phyloP scores from a whole-genome alignment of 306 rosid species.

The Citrullus colocynthis region DNA sequence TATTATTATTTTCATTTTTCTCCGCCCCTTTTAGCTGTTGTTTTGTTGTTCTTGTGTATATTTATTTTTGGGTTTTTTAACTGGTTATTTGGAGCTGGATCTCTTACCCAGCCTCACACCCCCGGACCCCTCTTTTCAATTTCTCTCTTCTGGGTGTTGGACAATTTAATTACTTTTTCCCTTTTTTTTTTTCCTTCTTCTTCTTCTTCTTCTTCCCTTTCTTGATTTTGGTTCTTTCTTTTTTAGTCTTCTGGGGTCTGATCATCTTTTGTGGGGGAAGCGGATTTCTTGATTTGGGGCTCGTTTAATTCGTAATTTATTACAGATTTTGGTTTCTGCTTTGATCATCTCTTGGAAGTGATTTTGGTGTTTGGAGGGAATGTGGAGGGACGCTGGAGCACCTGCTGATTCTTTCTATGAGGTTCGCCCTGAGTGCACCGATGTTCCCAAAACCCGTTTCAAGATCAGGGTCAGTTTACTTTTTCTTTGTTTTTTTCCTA shows the following conservation, averaged over 20 bases:
- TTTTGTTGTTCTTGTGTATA: not conserved
- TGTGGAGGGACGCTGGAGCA: slow-evolving; percentile 81
- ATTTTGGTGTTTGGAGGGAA: slow-evolving; percentile 22
- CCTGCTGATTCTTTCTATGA: slow-evolving; percentile 92
- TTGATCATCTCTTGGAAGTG: not conserved
- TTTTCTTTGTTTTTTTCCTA: not conserved
- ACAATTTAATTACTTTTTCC: not conserved
- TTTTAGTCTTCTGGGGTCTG: not conserved
- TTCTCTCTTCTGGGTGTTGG: slow-evolving; percentile 12
- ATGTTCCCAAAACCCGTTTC: slow-evolving; percentile 77
- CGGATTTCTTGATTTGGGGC: not conserved
- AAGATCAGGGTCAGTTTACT: slow-evolving; percentile 57
- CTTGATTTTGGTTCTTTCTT: not conserved
- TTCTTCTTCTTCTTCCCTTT: not conserved
- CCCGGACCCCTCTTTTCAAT: slow-evolving; percentile 31
- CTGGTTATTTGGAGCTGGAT: slow-evolving; percentile 20
- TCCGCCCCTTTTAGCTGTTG: not conserved
- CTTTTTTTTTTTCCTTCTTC: not conserved
- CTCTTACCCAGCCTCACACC: slow-evolving; percentile 20
- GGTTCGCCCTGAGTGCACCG: slow-evolving; percentile 84
- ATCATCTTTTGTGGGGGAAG: not conserved
- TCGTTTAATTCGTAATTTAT: not conserved
- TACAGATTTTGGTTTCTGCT: not conserved
- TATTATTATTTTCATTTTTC: not conserved
- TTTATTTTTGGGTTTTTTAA: not conserved